phyloP scores from a whole-genome alignment of 108 stramenopile species.

The Skeletonema menzelii region DNA sequence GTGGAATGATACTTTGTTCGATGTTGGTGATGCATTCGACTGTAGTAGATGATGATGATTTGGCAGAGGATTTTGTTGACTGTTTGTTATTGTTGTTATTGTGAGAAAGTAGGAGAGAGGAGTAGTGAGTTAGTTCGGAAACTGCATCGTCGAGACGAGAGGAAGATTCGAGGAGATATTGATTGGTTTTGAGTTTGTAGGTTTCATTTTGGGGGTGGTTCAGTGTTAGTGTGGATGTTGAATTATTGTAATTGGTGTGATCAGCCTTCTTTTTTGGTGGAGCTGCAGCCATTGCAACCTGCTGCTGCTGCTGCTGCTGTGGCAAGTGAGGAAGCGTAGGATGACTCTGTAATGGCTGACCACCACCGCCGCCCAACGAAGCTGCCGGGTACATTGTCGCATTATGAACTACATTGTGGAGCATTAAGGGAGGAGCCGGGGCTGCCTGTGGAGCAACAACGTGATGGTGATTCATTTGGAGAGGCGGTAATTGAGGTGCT shows the following conservation, averaged over 20 bases:
- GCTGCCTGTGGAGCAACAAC: neutral
- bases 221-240: neutral
- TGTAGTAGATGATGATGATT: too few relatives aligned
- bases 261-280: neutral
- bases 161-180: conserved; percentile 1
- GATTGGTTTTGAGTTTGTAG: conserved; percentile 6
- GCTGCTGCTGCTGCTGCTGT: too few relatives aligned
- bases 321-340: neutral
- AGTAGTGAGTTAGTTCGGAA: neutral
- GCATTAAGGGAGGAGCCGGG: neutral
- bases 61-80: neutral
- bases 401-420: neutral
- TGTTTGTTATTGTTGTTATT: neutral
- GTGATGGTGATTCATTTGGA: neutral
- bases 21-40: conserved; percentile 1
- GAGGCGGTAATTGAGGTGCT: neutral
- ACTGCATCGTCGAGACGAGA: conserved; percentile 1
- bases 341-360: neutral
- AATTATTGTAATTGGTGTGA: neutral
- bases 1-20: neutral
- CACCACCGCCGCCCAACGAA: neutral
- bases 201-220: neutral
- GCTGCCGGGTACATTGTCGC: neutral
- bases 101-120: neutral
- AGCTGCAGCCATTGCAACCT: neutral